Percentiles rank a stretch among this genome's conserved stretches.
Evolutionary conservation across 1,284 basidiomycete species (phyloP).

Genomic region (Hypsizygus ulmarius): DNA sequence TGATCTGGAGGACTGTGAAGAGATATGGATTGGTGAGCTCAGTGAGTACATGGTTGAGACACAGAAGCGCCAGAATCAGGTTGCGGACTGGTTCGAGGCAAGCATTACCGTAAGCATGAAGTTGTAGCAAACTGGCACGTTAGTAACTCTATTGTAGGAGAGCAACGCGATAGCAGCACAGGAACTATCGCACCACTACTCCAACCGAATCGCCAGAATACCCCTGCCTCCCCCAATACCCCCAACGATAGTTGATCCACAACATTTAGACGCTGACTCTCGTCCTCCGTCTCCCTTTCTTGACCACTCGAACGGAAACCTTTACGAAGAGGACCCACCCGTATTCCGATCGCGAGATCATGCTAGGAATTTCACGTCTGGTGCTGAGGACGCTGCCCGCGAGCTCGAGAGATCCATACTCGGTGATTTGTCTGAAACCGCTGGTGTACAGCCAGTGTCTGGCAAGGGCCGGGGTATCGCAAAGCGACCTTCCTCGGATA

Average conservation of each 20-base stretch:
- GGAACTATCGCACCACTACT: slow-evolving; percentile 62
- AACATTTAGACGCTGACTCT: slow-evolving; percentile 40
- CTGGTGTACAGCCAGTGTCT: slow-evolving; percentile 22
- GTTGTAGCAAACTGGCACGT: slow-evolving; percentile 10
- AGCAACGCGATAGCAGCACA: slow-evolving; percentile 62
- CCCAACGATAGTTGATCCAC: slow-evolving; percentile 29
- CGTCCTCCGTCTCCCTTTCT: slow-evolving; percentile 32
- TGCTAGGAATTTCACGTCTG: slow-evolving; percentile 25
- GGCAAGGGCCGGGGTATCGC: slow-evolving; percentile 40
- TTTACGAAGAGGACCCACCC: slow-evolving; percentile 12
- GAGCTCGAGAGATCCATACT: slow-evolving; percentile 39
- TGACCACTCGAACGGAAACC: slow-evolving; percentile 18
- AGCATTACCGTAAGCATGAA: slow-evolving; percentile 50
- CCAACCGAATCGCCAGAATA: slow-evolving; percentile 60
- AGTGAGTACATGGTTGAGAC: slow-evolving; percentile 67
- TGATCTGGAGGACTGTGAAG: slow-evolving; percentile 74
- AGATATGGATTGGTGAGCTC: slow-evolving; percentile 69
- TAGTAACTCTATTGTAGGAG: slow-evolving; percentile 42
- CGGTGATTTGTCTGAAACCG: slow-evolving; percentile 27
- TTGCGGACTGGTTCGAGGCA: slow-evolving; percentile 68
- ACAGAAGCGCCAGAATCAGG: slow-evolving; percentile 65
- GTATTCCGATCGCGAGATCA: slow-evolving; percentile 18
- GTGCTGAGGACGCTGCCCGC: slow-evolving; percentile 36
- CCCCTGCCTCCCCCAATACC: slow-evolving; percentile 50
- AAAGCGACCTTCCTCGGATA: slow-evolving; percentile 55